Percentiles rank a stretch among this genome's conserved stretches.
Conservation (phyloP, 1,284 basidiomycete species). For the Blastosporella zonata region DNA sequence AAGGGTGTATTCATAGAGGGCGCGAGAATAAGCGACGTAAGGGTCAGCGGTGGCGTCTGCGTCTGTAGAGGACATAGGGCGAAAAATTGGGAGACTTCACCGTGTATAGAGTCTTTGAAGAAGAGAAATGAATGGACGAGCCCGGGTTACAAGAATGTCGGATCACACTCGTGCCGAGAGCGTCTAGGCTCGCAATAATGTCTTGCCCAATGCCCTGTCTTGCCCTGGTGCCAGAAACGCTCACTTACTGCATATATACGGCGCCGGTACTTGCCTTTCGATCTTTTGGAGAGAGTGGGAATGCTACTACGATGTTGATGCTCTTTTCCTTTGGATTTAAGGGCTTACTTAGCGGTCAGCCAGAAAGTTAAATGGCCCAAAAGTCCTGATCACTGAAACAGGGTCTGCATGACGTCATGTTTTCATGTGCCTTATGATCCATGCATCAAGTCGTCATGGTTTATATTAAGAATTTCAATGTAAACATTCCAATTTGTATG, state of each 20-base stretch:
- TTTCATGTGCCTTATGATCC: conserved; percentile 6
- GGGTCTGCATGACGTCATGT: conserved; percentile 19
- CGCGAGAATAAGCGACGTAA: conserved; percentile 54
- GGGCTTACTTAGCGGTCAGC: too few relatives aligned
- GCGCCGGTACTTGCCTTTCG: too few relatives aligned
- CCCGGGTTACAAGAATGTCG: conserved; percentile 19
- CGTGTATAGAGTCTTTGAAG: conserved; percentile 23
- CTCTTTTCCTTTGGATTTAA: too few relatives aligned
- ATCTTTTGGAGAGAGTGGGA: too few relatives aligned
- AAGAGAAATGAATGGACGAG: conserved; percentile 16
- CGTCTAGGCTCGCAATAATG: not conserved
- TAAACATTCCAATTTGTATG: not conserved
- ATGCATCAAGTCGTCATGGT: conserved; percentile 9
- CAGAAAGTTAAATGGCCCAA: too few relatives aligned
- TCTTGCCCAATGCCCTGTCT: too few relatives aligned
- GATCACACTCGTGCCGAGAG: conserved; percentile 22
- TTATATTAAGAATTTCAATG: conserved; percentile 6
- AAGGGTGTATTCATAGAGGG: conserved; percentile 66
- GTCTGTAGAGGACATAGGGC: conserved; percentile 18
- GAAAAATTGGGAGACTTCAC: conserved; percentile 10
- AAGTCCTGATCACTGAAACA: too few relatives aligned
- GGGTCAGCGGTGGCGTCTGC: conserved; percentile 32
- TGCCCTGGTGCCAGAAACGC: too few relatives aligned
- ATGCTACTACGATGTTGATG: too few relatives aligned
- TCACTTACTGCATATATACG: too few relatives aligned